Percentiles rank a stretch among this genome's conserved stretches.
These are phyloP conservation scores for Ceratobasidium sp. DNA, from an alignment of 1,284 basidiomycete genomes.

Conservation along the genomic window DNA sequence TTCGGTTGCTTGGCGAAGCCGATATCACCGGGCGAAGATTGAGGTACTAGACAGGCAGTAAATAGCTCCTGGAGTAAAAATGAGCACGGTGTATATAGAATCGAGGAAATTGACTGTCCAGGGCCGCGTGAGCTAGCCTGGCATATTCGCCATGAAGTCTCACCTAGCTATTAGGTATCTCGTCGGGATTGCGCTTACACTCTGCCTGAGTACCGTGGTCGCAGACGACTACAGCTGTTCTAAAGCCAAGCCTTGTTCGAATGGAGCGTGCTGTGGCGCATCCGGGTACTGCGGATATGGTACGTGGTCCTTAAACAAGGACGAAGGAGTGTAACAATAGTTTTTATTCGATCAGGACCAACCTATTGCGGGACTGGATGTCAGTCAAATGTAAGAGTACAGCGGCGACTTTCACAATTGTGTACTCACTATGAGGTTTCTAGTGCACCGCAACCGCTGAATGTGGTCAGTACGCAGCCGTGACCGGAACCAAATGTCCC, in stretches of 20 bases:
- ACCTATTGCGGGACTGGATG: slow-evolving; percentile 23
- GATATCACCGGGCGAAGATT: too few relatives aligned
- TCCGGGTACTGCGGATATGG: slow-evolving; percentile 21
- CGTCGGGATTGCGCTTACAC: too few relatives aligned
- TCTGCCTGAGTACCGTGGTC: background rate
- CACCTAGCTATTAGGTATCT: background rate
- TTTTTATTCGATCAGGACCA: background rate
- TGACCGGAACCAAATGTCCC: slow-evolving; percentile 18
- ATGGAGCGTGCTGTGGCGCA: slow-evolving; percentile 22
- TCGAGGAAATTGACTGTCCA: too few relatives aligned
- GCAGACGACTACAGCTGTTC: slow-evolving; percentile 25
- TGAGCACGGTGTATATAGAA: too few relatives aligned
- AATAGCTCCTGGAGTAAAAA: too few relatives aligned
- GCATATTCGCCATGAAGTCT: too few relatives aligned
- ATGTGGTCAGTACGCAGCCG: slow-evolving; percentile 12
- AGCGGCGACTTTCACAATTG: background rate
- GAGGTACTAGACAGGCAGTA: too few relatives aligned
- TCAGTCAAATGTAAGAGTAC: slow-evolving; percentile 8
- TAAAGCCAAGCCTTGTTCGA: background rate
- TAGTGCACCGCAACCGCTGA: slow-evolving; percentile 22
- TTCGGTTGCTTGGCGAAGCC: too few relatives aligned
- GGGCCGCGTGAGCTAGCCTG: too few relatives aligned
- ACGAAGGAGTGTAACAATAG: too few relatives aligned
- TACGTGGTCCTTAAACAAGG: background rate
- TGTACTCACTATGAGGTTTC: too few relatives aligned